Evolutionary conservation across 2,329 filamentous ascomycete species (phyloP).

Genomic region (Aspergillus sp.): DNA sequence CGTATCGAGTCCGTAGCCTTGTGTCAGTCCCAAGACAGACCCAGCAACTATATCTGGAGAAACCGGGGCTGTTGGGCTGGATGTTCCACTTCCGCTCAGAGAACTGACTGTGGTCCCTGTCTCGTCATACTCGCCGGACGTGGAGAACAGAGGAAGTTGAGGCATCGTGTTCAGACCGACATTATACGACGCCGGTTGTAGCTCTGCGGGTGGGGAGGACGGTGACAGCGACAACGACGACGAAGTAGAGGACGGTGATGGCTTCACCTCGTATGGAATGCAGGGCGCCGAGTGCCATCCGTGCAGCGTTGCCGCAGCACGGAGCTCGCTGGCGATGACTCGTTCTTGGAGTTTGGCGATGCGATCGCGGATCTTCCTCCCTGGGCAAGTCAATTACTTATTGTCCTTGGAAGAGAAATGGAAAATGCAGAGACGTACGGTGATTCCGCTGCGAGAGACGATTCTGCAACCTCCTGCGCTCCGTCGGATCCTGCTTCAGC

Average conservation of each 20-base stretch:
- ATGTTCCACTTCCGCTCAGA: neutral
- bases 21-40: neutral
- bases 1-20: neutral
- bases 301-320: constrained; percentile 28
- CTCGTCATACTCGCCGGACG: constrained; percentile 2
- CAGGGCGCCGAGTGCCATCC: constrained; percentile 25
- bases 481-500: constrained; percentile 30
- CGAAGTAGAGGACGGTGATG: constrained; percentile 13
- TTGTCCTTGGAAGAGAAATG: too few relatives aligned
- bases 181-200: constrained; percentile 9
- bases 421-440: constrained; percentile 15
- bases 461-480: constrained; percentile 32
- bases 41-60: neutral
- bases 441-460: constrained; percentile 36
- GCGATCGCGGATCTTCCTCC: constrained; percentile 35
- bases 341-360: constrained; percentile 37
- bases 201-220: neutral
- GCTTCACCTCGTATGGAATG: constrained; percentile 13
- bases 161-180: neutral
- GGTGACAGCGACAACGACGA: neutral
- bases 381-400: constrained; percentile 14
- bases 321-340: constrained; percentile 34
- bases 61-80: neutral
- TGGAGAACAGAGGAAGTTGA: neutral
- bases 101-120: neutral